Conservation (phyloP, 2,329 filamentous ascomycete species). For the Ambrosiella cleistominuta region DNA sequence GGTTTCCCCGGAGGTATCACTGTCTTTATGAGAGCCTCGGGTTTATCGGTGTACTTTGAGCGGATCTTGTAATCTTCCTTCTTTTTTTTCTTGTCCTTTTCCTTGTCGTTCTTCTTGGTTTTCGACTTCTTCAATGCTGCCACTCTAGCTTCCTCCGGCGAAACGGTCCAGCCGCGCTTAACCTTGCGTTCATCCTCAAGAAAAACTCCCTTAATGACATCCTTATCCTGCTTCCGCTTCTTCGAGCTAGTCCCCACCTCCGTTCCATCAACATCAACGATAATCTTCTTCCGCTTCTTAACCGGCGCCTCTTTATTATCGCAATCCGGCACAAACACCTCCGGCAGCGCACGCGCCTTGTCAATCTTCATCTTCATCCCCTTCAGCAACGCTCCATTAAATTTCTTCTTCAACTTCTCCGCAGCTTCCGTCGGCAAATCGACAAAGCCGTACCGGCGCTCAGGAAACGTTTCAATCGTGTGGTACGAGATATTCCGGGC, state of each 20-base stretch:
- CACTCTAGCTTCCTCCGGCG: constrained; percentile 30
- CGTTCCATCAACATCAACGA: constrained; percentile 17
- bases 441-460: constrained; percentile 77
- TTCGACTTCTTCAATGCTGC: constrained; percentile 30
- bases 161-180: constrained; percentile 77
- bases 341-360: constrained; percentile 43
- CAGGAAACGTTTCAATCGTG: constrained; percentile 68
- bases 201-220: constrained; percentile 47
- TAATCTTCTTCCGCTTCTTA: constrained; percentile 27
- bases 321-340: constrained; percentile 23
- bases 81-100: constrained; percentile 31
- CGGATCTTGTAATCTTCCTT: constrained; percentile 41
- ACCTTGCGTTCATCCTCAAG: constrained; percentile 59
- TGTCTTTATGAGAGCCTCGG: constrained; percentile 74
- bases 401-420: constrained; percentile 77
- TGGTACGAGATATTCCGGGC: constrained; percentile 83
- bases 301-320: constrained; percentile 19
- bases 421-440: constrained; percentile 68
- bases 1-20: constrained; percentile 39
- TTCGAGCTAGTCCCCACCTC: constrained; percentile 18
- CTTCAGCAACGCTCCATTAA: constrained; percentile 71
- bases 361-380: constrained; percentile 76
- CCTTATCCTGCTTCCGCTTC: constrained; percentile 34
- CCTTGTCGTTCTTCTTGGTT: constrained; percentile 25
- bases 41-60: constrained; percentile 64